Conservation (phyloP, 192 early-diverging fungal genomes). For the Dimargaris xerosporica region DNA sequence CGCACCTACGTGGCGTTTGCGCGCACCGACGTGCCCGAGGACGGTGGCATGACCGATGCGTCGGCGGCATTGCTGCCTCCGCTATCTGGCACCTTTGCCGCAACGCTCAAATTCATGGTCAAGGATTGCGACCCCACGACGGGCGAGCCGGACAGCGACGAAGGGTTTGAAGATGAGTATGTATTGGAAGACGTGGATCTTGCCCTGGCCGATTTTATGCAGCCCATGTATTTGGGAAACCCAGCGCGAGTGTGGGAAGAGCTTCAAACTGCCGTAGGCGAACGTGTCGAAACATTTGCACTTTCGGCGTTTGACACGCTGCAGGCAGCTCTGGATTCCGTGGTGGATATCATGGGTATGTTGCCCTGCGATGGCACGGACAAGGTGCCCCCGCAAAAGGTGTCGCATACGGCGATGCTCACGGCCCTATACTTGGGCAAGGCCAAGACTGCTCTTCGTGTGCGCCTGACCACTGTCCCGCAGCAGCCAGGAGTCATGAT, state of each 20-base stretch:
- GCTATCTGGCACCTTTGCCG: constrained; percentile 54
- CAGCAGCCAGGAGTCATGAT: constrained; percentile 68
- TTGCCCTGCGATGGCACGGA: constrained; percentile 57
- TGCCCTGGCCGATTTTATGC: constrained; percentile 73
- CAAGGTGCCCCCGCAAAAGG: constrained; percentile 42
- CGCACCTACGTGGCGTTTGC: constrained; percentile 78
- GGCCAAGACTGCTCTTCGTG: constrained; percentile 52
- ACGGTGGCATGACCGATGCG: constrained; percentile 15
- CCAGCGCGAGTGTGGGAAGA: constrained; percentile 68
- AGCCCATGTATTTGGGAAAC: constrained; percentile 67
- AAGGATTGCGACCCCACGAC: constrained; percentile 94
- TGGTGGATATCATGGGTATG: constrained; percentile 81
- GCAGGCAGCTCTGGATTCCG: constrained; percentile 21
- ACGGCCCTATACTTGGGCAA: constrained; percentile 81
- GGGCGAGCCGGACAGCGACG: constrained; percentile 71
- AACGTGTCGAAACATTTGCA: constrained; percentile 77
- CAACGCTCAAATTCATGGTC: constrained; percentile 74
- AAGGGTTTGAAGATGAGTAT: constrained; percentile 94
- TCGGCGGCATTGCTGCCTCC: constrained; percentile 3
- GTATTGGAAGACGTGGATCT: constrained; percentile 76
- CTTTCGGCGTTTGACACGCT: constrained; percentile 50
- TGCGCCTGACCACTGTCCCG: constrained; percentile 77
- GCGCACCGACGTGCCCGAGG: constrained; percentile 23
- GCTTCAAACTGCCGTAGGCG: constrained; percentile 44
- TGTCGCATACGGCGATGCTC: constrained; percentile 71